Evolutionary conservation across 495 filamentous ascomycete species (phyloP), one percentile per base, ranked within the genome.

Genomic region (Peziza echinospora): DNA sequence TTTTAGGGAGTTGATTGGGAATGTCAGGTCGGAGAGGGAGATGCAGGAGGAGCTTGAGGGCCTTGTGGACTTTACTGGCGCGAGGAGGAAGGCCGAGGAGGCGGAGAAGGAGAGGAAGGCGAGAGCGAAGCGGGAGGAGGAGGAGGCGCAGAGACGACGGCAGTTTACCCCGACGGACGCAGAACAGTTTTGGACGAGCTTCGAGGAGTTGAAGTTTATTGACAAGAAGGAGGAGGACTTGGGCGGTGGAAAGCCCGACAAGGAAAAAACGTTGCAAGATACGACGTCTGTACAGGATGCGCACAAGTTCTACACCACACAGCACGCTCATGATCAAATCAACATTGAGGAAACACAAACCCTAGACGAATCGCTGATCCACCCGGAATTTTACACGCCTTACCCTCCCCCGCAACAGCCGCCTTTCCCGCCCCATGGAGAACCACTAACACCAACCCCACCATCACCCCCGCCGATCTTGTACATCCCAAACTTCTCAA

Each of bases 391-490:
- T 13, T 50, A 30, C 16, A 17, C 9, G 26, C 48, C 26, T 24
- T 46, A 41, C 26, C 43, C 21, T 24, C 48, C 8, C 9, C 30
- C 10, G 10, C 41, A 13, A 5, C 41, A 13, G 13, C 41, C 16
- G 10, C 41, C 16, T 43, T 11, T 21, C 11, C 41, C 16, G 3
- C 41, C 22, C 11, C 41, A 10, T 17, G 10, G 9, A 1, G 9
- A 5, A 11, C 0, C 17, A 16, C 41, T 10, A 11, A 24, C 13
- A 1, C 24, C 25, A 8, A 43, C 11, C 26, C 9, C 23, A 25
- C 21, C 26, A 6, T 23, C 26, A n/a, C 11, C 46, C 10, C 51
- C 51, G 8, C 28, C 19, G 7, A 9, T 52, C 1, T 8, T 55
- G 1, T 37, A 37, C 30, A 42, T 40, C 5, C 49, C 44, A 7